Base-by-base conservation (phyloP, 495 filamentous ascomycete species). In the Penicillium egyptiacum region DNA sequence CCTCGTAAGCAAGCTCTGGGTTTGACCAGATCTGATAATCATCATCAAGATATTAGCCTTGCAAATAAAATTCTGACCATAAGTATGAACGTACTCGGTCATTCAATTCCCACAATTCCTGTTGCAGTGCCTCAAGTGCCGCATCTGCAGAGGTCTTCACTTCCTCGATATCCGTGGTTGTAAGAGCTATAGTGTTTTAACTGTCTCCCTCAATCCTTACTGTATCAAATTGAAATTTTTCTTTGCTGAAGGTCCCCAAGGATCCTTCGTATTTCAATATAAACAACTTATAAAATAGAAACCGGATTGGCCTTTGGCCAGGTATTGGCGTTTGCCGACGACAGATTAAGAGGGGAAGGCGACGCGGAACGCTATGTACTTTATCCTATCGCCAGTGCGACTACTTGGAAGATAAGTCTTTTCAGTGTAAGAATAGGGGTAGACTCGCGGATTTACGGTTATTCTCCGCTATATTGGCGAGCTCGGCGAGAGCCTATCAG, bases 1-100 rank as follows among this genome's bases (percentile, higher is more conserved):
- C 85, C 51, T 82, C 54, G 52, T 79, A 86, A 0, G 76, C 81
- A 0, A 82, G 70, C 63, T 88, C 84, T 1, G 85, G 84, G 52
- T 85, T 81, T 5, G 80, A 80, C 69, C 84, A 84, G 25, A 88
- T 85, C 69, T 81, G 39, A 25, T 9, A 19, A n/a, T n/a, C 2
- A 11, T 16, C 5, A 12, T n/a, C 19, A 50, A 37, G 8, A 17
- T 2, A n/a, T 54, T 35, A 57, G 37, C 41, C 43, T 31, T n/a
- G 45, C 6, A 17, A 1, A 19, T 5, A 17, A 40, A 22, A 23
- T 3, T 2, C 1, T 2, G 16, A 5, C 10, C 16, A 12, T 6
- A 5, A 33, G 31, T 0, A 44, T 10, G 3, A 20, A 35, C 26
- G 23, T 59, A 69, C 63, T 41, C 56, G 55, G 11, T 58, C 56